These are phyloP conservation scores for Citrus cavaleriei DNA, from an alignment of 345 rosid genomes.

Conservation along the genomic window DNA sequence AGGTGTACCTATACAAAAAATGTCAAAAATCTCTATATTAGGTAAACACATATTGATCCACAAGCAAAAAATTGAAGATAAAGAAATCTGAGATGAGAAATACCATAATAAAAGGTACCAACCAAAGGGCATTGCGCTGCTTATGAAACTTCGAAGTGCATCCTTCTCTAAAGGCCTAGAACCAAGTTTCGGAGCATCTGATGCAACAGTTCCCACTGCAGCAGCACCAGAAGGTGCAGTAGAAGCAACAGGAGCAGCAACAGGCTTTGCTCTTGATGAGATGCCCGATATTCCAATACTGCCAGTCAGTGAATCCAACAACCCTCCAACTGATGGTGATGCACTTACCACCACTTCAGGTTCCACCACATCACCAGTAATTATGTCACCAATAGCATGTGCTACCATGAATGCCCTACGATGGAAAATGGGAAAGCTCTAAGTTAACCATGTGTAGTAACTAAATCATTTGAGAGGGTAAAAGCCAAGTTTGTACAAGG, in stretches of 20 bases:
- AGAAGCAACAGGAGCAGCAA: conserved; percentile 73
- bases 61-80: background rate
- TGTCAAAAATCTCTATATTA: conserved; percentile 4
- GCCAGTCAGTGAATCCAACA: conserved; percentile 95
- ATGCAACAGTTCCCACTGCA: conserved; percentile 41
- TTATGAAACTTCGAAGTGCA: conserved; percentile 63
- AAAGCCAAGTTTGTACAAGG: background rate
- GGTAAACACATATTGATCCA: conserved; percentile 8
- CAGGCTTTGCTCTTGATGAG: conserved; percentile 81
- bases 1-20: conserved; percentile 57
- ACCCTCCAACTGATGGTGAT: conserved; percentile 82
- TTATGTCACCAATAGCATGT: conserved; percentile 73
- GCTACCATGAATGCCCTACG: conserved; percentile 88
- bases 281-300: conserved; percentile 82
- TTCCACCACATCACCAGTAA: conserved; percentile 73
- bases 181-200: conserved; percentile 72
- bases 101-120: conserved; percentile 39
- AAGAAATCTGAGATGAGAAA: conserved; percentile 22
- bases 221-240: conserved; percentile 50
- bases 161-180: conserved; percentile 84
- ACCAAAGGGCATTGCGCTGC: conserved; percentile 91
- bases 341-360: conserved; percentile 78
- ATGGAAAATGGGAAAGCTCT: conserved; percentile 6
- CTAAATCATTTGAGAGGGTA: background rate
- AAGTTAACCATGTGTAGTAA: background rate